A percentile compares a stretch with the other conserved stretches of the same genome.
phyloP scores from a whole-genome alignment of 2,329 filamentous ascomycete species.

The Dothidotthia symphoricarpi region DNA sequence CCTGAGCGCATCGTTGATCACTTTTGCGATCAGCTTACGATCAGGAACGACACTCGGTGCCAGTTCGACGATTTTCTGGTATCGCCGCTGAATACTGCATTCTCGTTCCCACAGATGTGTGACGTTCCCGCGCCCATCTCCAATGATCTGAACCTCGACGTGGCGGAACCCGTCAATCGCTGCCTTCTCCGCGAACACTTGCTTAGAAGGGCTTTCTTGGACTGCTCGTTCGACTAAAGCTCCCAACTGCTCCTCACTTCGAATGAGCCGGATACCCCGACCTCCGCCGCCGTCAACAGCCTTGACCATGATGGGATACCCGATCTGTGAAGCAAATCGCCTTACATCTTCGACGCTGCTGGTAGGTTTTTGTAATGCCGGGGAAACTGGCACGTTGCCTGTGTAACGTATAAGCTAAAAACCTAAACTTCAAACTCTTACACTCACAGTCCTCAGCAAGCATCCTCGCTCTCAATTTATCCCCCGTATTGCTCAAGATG shows the following conservation, averaged over 20 bases:
- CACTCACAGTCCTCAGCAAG: slow-evolving; percentile 51
- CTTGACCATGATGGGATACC: slow-evolving; percentile 61
- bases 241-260: slow-evolving; percentile 45
- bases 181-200: slow-evolving; percentile 62
- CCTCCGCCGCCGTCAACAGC: slow-evolving; percentile 65
- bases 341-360: slow-evolving; percentile 45
- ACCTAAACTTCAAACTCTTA: too few relatives aligned
- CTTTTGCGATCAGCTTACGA: slow-evolving; percentile 47
- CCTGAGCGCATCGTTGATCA: slow-evolving; percentile 55
- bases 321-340: slow-evolving; percentile 58
- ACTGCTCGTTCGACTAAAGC: slow-evolving; percentile 52
- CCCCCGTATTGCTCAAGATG: slow-evolving; percentile 55
- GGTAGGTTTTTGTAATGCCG: slow-evolving; percentile 50
- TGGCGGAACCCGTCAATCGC: slow-evolving; percentile 61
- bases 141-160: slow-evolving; percentile 61
- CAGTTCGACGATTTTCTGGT: slow-evolving; percentile 61
- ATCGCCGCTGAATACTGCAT: slow-evolving; percentile 59
- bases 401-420: not conserved
- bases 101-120: slow-evolving; percentile 61
- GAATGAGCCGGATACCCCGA: slow-evolving; percentile 58
- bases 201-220: slow-evolving; percentile 58
- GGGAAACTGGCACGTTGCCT: slow-evolving; percentile 52
- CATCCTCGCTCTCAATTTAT: slow-evolving; percentile 55
- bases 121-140: slow-evolving; percentile 54
- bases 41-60: slow-evolving; percentile 55